Evolutionary conservation across 805 yeast species (phyloP).

Genomic region (Yarrowia hollandica): DNA sequence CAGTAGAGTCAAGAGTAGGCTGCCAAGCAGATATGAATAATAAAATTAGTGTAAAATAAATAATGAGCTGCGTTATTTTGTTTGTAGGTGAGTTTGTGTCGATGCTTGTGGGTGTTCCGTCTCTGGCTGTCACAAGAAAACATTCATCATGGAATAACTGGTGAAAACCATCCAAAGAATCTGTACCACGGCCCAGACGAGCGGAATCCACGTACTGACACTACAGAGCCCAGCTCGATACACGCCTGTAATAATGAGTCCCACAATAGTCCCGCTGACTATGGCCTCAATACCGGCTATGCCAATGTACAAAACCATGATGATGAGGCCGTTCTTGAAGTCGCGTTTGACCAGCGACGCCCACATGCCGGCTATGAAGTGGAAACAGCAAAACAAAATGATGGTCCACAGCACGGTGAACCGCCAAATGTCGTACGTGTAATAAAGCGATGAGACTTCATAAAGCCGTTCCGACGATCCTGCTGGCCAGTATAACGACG

Average conservation of each 20-base stretch:
- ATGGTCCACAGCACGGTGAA: constrained; percentile 83
- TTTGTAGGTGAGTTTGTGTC: not conserved
- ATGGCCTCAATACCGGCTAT: constrained; percentile 67
- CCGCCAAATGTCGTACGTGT: constrained; percentile 70
- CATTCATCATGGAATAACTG: constrained; percentile 60
- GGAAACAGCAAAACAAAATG: constrained; percentile 63
- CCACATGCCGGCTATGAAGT: constrained; percentile 61
- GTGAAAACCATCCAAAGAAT: constrained; percentile 65
- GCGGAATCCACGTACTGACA: constrained; percentile 95
- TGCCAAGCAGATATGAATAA: too few species aligned
- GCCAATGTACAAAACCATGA: constrained; percentile 50
- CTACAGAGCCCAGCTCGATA: constrained; percentile 78
- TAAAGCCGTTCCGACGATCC: constrained; percentile 41
- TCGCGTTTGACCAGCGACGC: constrained; percentile 56
- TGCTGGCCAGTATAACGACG: constrained; percentile 76
- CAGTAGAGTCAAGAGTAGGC: too few species aligned
- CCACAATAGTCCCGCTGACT: constrained; percentile 72
- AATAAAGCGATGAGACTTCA: constrained; percentile 61
- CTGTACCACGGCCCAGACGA: constrained; percentile 72
- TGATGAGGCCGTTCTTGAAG: constrained; percentile 42
- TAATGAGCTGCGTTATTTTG: constrained; percentile 8
- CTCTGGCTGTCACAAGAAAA: constrained; percentile 41
- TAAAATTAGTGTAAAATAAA: not conserved
- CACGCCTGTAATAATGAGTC: constrained; percentile 70
- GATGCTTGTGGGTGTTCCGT: not conserved